phyloP scores from a whole-genome alignment of 2,329 filamentous ascomycete genomes.

The Curvularia spicifera region DNA sequence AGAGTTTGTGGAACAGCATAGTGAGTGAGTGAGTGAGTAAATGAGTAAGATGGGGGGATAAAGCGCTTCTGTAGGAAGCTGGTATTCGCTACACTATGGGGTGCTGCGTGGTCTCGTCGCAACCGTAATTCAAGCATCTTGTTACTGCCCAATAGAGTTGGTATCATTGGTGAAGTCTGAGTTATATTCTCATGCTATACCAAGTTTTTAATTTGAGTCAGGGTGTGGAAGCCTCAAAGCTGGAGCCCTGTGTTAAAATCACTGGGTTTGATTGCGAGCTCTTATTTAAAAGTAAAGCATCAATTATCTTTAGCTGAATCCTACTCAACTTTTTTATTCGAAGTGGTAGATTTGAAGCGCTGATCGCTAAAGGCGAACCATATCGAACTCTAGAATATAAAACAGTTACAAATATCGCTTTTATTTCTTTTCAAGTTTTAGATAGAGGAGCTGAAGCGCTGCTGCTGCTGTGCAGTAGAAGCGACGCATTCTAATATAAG shows the following conservation, averaged over 20 bases:
- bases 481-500: background rate
- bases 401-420: background rate
- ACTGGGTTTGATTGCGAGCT: background rate
- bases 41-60: background rate
- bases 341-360: background rate
- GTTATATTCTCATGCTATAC: background rate
- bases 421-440: background rate
- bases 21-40: background rate
- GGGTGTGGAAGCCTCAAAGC: background rate
- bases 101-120: background rate
- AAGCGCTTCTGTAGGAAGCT: background rate
- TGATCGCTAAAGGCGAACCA: background rate
- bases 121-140: background rate
- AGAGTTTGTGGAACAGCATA: background rate
- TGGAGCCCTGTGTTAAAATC: too few species aligned
- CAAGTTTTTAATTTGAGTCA: background rate
- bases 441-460: background rate
- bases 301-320: background rate
- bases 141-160: background rate
- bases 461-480: background rate
- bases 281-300: background rate
- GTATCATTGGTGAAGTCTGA: background rate
- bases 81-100: background rate
- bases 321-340: background rate
- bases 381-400: background rate